Conservation (phyloP, 768 basidiomycete genomes). For the Lactarius sanguifluus region DNA sequence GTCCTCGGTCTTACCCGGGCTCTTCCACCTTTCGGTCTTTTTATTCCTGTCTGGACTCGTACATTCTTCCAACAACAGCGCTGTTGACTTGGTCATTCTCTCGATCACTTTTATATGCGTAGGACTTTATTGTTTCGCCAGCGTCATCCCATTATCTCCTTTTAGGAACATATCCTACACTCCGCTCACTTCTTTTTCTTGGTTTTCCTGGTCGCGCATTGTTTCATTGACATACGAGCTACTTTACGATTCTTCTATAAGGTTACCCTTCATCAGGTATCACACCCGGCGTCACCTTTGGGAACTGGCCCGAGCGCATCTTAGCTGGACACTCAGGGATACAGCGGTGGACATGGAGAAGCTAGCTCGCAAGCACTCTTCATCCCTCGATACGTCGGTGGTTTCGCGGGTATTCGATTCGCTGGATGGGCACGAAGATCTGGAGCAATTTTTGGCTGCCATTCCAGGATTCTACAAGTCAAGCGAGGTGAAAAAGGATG, state of each 20-base stretch:
- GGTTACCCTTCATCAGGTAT: background rate
- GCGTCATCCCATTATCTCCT: background rate
- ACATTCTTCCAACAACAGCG: background rate
- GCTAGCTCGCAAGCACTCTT: background rate
- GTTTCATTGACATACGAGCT: background rate
- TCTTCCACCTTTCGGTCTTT: background rate
- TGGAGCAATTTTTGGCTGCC: constrained; percentile 1
- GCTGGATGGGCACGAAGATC: background rate
- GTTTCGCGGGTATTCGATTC: background rate
- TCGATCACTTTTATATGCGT: background rate
- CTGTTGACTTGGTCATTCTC: background rate
- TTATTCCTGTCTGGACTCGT: background rate
- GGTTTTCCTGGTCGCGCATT: background rate
- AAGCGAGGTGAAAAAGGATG: background rate
- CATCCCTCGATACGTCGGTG: background rate
- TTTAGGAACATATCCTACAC: background rate
- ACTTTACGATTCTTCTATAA: background rate
- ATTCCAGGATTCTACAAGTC: constrained; percentile 1
- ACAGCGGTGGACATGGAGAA: background rate
- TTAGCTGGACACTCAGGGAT: background rate
- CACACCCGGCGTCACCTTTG: background rate
- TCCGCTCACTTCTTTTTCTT: background rate
- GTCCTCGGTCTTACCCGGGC: background rate
- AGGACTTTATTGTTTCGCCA: background rate
- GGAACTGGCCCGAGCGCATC: background rate